Evolutionary conservation across 2,329 filamentous ascomycete genomes (phyloP).

Genomic region (Orbilia quercus): DNA sequence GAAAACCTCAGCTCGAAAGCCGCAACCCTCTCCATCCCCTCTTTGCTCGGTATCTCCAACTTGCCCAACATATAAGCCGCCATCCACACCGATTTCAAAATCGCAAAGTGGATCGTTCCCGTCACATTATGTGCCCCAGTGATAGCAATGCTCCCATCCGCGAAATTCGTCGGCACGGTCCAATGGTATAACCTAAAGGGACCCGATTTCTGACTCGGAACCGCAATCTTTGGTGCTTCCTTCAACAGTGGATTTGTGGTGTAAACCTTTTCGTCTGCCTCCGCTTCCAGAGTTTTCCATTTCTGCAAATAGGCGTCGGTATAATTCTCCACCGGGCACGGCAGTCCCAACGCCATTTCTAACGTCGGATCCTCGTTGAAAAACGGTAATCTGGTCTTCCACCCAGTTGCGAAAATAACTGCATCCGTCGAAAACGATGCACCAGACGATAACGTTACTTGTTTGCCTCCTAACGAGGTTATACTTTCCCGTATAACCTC

Average conservation of each 20-base stretch:
- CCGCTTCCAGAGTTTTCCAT: constrained; percentile 24
- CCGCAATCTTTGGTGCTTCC: constrained; percentile 2
- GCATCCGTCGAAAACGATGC: constrained; percentile 16
- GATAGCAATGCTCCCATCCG: constrained; percentile 32
- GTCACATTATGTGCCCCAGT: constrained; percentile 1
- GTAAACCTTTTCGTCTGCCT: constrained; percentile 27
- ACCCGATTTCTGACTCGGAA: not conserved
- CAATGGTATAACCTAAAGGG: constrained; percentile 36
- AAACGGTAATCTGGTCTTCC: constrained; percentile 10
- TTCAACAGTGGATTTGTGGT: constrained; percentile 18
- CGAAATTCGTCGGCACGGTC: constrained; percentile 21
- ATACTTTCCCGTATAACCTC: constrained; percentile 35
- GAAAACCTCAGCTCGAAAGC: constrained; percentile 25
- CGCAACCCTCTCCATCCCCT: constrained; percentile 28
- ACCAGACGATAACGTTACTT: constrained; percentile 12
- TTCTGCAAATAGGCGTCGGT: constrained; percentile 21
- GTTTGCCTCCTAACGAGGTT: constrained; percentile 3
- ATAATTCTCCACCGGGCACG: constrained; percentile 7
- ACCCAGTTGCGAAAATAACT: constrained; percentile 33
- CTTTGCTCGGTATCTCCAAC: constrained; percentile 19
- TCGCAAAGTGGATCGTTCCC: constrained; percentile 15
- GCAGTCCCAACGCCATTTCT: constrained; percentile 10
- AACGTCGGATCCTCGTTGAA: constrained; percentile 19
- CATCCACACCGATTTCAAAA: constrained; percentile 20
- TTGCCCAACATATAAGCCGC: constrained; percentile 41